A percentile compares a stretch with the other conserved stretches of the same genome.
These are phyloP conservation scores for Alternaria conjuncta DNA, from an alignment of 2,329 filamentous ascomycete species.

Conservation along the genomic window DNA sequence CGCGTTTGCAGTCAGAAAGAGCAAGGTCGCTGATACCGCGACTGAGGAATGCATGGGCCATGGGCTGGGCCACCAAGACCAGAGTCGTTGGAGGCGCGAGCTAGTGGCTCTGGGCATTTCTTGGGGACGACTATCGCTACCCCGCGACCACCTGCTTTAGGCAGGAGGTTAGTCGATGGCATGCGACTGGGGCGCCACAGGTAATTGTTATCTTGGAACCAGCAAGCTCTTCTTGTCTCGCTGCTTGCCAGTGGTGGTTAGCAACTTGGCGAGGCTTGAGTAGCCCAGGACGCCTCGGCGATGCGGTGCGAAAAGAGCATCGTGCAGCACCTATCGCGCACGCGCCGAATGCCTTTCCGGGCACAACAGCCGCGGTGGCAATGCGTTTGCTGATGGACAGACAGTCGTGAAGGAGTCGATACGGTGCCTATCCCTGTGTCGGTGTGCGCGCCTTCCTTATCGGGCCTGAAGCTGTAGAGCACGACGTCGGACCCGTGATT, in stretches of 20 bases:
- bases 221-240: conserved; percentile 19
- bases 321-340: conserved; percentile 8
- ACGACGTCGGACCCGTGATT: conserved; percentile 8
- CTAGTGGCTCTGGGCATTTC: conserved; percentile 9
- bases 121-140: conserved; percentile 4
- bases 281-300: conserved; percentile 12
- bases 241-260: conserved; percentile 17
- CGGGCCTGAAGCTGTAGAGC: conserved; percentile 9
- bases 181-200: conserved; percentile 15
- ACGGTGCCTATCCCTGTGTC: conserved; percentile 10
- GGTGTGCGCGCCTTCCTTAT: conserved; percentile 20
- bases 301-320: conserved; percentile 18
- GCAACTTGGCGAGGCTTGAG: conserved; percentile 23
- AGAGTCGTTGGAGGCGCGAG: conserved; percentile 10
- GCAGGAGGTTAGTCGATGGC: conserved; percentile 12
- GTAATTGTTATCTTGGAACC: conserved; percentile 15
- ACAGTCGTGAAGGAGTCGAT: conserved; percentile 3
- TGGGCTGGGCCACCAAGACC: not conserved
- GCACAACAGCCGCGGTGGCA: conserved; percentile 27
- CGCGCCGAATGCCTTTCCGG: conserved; percentile 10
- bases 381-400: conserved; percentile 16
- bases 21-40: conserved; percentile 8
- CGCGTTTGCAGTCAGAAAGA: not conserved
- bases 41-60: not conserved
- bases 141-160: conserved; percentile 8